Base-by-base conservation (phyloP, 495 filamentous ascomycete genomes). In the Aspergillus ellipticus region DNA sequence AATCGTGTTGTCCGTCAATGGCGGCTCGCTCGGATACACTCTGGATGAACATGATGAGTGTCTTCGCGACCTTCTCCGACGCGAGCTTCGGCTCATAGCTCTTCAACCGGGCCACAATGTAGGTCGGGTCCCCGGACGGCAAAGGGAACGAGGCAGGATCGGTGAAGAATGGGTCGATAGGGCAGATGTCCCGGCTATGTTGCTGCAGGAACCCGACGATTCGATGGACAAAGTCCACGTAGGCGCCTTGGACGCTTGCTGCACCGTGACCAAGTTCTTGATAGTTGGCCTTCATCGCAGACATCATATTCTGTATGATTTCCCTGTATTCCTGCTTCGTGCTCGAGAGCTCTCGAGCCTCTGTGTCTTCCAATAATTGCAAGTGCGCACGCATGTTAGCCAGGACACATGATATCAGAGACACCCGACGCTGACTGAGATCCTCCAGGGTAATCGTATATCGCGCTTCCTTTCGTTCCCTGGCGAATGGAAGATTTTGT, bases 241-340 rank as follows among this genome's bases (percentile, higher is more conserved):
- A 90, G 7, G 76, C 73, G n/a, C 83, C 79, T 46, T 75, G 72
- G 9, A 66, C 69, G 22, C 64, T 56, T 22, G 68, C 54, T 20
- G 67, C 55, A 17, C 66, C 70, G 42, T 71, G 74, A 6, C 76
- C 75, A 21, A 84, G 69, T 59, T 88, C 84, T 53, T 81, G 76
- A 54, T 88, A 89, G 55, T 88, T 87, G 19, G 68, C 68, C 60
- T 85, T 88, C 87, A 89, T 89, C 1, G 82, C 73, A 10, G 66
- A 70, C 86, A 89, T 89, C 58, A 89, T 58, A 21, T 61, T 63
- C 51, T 76, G 71, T 13, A 89, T 70, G 13, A 86, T 60, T 35
- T 79, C 73, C 6, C 70, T 74, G 58, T 87, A 89, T 24, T 80
- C 78, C 42, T 76, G 68, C 52, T 75, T 80, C 11, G 76, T 66